Conservation (phyloP, 306 rosid species). For the Parietaria judaica region DNA sequence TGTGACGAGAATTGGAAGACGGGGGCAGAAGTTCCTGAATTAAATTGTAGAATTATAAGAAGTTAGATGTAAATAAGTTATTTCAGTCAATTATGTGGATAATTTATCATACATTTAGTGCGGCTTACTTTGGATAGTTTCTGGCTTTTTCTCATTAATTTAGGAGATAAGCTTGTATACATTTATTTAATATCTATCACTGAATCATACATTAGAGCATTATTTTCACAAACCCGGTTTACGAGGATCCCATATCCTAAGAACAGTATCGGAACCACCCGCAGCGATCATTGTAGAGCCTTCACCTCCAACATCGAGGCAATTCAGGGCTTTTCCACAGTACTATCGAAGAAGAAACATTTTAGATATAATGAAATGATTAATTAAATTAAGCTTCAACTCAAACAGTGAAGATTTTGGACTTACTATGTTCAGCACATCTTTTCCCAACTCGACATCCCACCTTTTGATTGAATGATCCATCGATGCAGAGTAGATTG, state of each 20-base stretch:
- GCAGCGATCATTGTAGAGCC: constrained; percentile 67
- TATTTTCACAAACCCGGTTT: constrained; percentile 53
- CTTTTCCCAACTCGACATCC: constrained; percentile 81
- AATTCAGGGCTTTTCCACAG: constrained; percentile 69
- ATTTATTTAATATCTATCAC: no score
- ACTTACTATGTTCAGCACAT: constrained; percentile 52
- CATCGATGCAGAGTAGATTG: constrained; percentile 87
- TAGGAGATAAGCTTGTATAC: no score
- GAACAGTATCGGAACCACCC: constrained; percentile 76
- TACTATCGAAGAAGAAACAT: constrained; percentile 35
- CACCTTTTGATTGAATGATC: constrained; percentile 81
- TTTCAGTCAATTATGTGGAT: no score
- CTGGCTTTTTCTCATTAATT: no score
- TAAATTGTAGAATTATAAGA: neutral
- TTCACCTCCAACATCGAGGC: constrained; percentile 90
- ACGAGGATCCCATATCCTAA: constrained; percentile 98
- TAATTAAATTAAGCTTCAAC: constrained; percentile 6
- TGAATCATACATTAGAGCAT: no score
- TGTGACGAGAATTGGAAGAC: constrained; percentile 70
- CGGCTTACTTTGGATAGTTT: no score
- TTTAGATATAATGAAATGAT: constrained; percentile 8
- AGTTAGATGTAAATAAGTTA: no score
- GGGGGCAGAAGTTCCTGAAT: constrained; percentile 81
- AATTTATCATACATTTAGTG: no score
- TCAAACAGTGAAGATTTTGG: constrained; percentile 7